Base-by-base conservation (phyloP, 495 filamentous ascomycete species). In the Podospora appendiculata region DNA sequence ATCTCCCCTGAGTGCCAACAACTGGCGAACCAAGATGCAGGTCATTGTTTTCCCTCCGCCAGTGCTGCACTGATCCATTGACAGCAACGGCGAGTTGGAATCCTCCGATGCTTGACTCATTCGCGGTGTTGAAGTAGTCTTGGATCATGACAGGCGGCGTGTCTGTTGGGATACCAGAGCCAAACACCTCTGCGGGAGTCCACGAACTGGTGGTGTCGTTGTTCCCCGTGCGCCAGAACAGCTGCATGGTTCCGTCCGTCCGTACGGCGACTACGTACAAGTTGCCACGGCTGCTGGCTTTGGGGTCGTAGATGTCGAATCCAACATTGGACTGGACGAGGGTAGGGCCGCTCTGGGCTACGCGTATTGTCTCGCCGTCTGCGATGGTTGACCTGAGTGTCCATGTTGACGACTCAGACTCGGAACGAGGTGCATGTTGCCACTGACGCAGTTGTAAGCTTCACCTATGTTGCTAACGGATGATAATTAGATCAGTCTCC, bases 41-140 rank as follows among this genome's bases (percentile, higher is more conserved):
- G 13, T 53, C 38, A 7, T 33, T 32, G 8, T 60, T 56, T 0
- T 32, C 10, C n/a, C 56, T 42, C 41, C 33, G 12, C 59, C 59
- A 61, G 51, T 61, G 56, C 56, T 61, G 56, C 19, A 61, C 55
- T 4, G 35, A 32, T 4, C 59, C 59, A 41, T 56, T 50, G 3
- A 52, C 52, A 11, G 56, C 56, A 39, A 58, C 45, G 1, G 41
- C 50, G 6, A 58, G 39, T 41, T 58, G 56, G 32, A 61, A 58
- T 4, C 47, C 55, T 8, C 59, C 56, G 2, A 41, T 14, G 25
- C 41, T 54, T 0, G 32, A 41, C 50, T 61, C 59, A 40, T 58
- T 41, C 2, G n/a, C 32, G 3, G 56, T 56, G 32, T 40, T n/a
- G 43, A 49, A 38, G 13, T 40, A 58, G 50, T 56, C 55, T 43